Evolutionary conservation across 306 rosid species (phyloP), one percentile per base, ranked within the genome.

Genomic region (Betula pendula): DNA sequence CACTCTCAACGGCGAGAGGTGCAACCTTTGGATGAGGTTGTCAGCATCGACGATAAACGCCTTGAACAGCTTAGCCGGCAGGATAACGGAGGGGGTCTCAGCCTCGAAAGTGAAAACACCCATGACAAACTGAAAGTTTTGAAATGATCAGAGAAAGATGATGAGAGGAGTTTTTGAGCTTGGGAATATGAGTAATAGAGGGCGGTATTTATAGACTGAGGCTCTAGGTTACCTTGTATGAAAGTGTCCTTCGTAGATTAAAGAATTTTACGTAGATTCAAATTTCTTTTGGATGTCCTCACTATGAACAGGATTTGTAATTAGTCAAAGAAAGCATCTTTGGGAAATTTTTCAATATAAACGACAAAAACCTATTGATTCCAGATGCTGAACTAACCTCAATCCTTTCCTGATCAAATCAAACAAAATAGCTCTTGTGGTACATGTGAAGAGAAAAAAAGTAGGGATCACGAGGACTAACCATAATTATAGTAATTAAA

Each of bases 21-120:
- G 76, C 53, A 72, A 84, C 43, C 62, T 86, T 84, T 2, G 90
- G 70, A 90, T 53, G 73, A 90, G 77, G 52, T 68, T 81, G 33
- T 82, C 84, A 5, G 67, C 60, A 52, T 86, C 88, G 8, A 68
- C 5, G 4, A 82, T 20, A 51, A 88, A 65, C 29, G 90, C 81
- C 88, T 88, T 82, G 92, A 77, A 88, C 15, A 88, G 75, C 72
- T 74, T 86, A 6, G 84, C 0, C 15, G 84, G 87, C 0, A 90
- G 68, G 24, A 88, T 79, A 43, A 74, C 49, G 1, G 85, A 88
- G 71, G 79, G 63, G 72, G 47, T 81, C 8, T 80, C 86, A 8
- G 27, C 59, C 14, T 74, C 83, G 1, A 76, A 78, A 70, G 76
- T 71, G 71, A 47, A 80, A 10, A 82, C 91, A 63, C 90, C 91